Conservation (phyloP, 2,329 filamentous ascomycete species). For the Aureobasidium sp. region DNA sequence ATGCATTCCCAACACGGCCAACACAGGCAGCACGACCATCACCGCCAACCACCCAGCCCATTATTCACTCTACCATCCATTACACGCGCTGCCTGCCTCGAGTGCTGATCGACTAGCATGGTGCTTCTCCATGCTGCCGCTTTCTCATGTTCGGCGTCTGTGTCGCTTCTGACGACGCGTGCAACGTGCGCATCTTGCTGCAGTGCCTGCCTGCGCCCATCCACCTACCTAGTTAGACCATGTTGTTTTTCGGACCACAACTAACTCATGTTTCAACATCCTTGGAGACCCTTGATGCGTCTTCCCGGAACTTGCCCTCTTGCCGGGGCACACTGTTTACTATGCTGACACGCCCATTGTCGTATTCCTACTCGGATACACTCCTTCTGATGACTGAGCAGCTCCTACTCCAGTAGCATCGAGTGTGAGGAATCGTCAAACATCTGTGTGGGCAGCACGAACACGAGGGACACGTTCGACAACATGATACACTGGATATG, state of each 20-base stretch:
- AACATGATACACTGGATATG: background rate
- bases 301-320: background rate
- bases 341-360: background rate
- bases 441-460: background rate
- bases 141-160: background rate
- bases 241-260: background rate
- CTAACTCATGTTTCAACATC: background rate
- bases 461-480: background rate
- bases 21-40: background rate
- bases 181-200: background rate
- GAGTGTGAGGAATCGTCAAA: background rate
- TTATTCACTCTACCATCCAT: background rate
- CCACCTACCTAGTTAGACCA: conserved; percentile 4
- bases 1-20: conserved; percentile 3
- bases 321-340: background rate
- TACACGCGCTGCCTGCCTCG: background rate
- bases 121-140: background rate
- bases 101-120: background rate
- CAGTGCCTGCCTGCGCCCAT: background rate
- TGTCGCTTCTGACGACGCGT: background rate
- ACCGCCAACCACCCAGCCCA: background rate
- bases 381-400: background rate
- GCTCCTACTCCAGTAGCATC: background rate
- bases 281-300: background rate
- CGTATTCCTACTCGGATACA: background rate